Base-by-base conservation (phyloP, 225 moss, liverwort and hornwort species). In the Physcomitrium patens region DNA sequence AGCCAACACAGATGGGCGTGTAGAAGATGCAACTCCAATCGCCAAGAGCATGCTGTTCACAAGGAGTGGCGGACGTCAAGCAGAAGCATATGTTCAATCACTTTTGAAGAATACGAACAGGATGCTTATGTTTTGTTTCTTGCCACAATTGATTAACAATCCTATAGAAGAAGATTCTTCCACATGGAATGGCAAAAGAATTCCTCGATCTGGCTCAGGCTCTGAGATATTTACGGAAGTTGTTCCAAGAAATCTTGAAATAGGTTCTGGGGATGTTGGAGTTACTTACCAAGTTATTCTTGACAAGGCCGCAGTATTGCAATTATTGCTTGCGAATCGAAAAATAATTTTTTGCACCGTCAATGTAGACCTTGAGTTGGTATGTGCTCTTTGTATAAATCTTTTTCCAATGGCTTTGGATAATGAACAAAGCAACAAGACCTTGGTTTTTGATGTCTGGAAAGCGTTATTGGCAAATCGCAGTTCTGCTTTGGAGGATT, bases 71-170 rank as follows among this genome's bases (percentile, higher is more conserved):
- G 89, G 81, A 44, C 92, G 92, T 57, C 94, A 95, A 60, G 80
- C 81, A 51, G 94, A 95, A 80, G 78, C 92, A 48, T 92, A 84
- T 79, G 91, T 91, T 45, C 92, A 91, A 69, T 83, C 94, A 45
- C 80, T 95, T 23, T 63, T 95, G 59, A 92, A 86, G 70, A 95
- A 89, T 69, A 83, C 85, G 44, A 95, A 95, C 77, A 82, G 94
- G 46, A 95, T 95, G 94, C 78, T 95, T 41, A 89, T 95, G 94
- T 91, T 83, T 65, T 86, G 86, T 74, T 95, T 92, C 77, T 78
- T 87, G 49, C 78, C 90, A 60, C 80, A 77, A 45, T 27, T 46
- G 47, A 66, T 16, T 41, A 71, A 56, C 74, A 74, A 56, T 42
- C 17, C 74, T 19, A 23, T 57, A 11, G 70, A 78, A 47, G 80